Conservation (phyloP, 345 rosid genomes). For the Diplotaxis tenuifolia region DNA sequence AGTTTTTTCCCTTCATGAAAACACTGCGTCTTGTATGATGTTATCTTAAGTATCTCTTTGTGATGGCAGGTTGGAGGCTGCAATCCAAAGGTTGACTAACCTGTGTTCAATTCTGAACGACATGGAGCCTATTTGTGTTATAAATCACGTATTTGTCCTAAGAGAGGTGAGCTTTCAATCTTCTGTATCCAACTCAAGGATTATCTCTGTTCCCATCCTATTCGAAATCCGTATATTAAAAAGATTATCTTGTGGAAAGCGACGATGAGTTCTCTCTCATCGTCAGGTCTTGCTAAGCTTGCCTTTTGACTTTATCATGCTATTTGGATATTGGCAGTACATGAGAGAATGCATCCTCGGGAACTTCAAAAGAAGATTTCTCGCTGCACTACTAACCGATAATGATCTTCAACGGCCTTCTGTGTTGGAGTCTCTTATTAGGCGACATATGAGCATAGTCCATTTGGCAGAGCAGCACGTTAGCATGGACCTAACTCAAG, state of each 20-base stretch:
- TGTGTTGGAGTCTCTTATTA: conserved; percentile 73
- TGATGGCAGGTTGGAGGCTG: conserved; percentile 96
- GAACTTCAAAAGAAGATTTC: conserved; percentile 93
- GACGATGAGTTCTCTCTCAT: neutral
- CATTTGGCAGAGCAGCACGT: conserved; percentile 98
- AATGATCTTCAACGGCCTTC: conserved; percentile 98
- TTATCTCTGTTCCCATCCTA: neutral
- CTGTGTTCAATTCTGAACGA: conserved; percentile 92
- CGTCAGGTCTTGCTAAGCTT: conserved; percentile 2
- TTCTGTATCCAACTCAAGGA: neutral
- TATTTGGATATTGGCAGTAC: conserved; percentile 58
- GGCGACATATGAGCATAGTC: conserved; percentile 84
- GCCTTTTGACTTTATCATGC: conserved; percentile 3
- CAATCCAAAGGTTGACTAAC: conserved; percentile 96
- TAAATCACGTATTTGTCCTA: conserved; percentile 92
- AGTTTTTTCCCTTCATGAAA: neutral
- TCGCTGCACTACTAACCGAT: conserved; percentile 75
- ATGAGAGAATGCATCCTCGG: conserved; percentile 98
- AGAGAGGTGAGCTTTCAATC: conserved; percentile 73
- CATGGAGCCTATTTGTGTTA: conserved; percentile 98
- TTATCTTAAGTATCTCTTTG: conserved; percentile 20
- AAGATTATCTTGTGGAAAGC: neutral
- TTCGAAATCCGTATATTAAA: neutral
- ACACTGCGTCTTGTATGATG: neutral
- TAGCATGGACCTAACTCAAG: conserved; percentile 98